Evolutionary conservation across 2,329 filamentous ascomycete genomes (phyloP).

Genomic region (Cyphellophora europaea): DNA sequence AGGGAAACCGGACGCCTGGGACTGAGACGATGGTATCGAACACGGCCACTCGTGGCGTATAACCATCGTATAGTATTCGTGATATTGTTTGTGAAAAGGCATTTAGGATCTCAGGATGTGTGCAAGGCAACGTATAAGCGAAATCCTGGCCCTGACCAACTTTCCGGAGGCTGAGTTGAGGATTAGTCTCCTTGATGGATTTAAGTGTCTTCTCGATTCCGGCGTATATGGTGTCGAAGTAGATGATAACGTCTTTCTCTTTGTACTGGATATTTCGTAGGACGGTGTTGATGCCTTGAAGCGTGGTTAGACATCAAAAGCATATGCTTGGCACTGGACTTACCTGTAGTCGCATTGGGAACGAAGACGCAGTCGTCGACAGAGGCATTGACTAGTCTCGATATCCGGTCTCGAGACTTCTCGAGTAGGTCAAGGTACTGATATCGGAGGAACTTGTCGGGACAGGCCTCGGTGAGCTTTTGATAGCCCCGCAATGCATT

Average conservation of each 20-base stretch:
- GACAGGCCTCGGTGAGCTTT: slow-evolving; percentile 54
- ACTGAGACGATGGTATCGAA: slow-evolving; percentile 75
- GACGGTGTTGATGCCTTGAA: slow-evolving; percentile 60
- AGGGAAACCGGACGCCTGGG: slow-evolving; percentile 73
- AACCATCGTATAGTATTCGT: slow-evolving; percentile 45
- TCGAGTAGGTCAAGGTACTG: slow-evolving; percentile 55
- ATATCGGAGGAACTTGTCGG: slow-evolving; percentile 70
- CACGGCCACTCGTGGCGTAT: slow-evolving; percentile 56
- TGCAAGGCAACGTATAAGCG: slow-evolving; percentile 55
- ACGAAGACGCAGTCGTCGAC: slow-evolving; percentile 64
- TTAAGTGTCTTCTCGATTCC: slow-evolving; percentile 65
- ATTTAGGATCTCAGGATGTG: slow-evolving; percentile 56
- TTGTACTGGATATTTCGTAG: slow-evolving; percentile 65
- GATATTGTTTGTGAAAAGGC: slow-evolving; percentile 53
- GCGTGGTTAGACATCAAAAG: too few species aligned
- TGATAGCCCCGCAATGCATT: slow-evolving; percentile 55
- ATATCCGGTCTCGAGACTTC: slow-evolving; percentile 54
- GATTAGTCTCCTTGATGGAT: slow-evolving; percentile 61
- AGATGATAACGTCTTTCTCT: slow-evolving; percentile 54
- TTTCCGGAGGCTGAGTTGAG: slow-evolving; percentile 34
- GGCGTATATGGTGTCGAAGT: slow-evolving; percentile 68
- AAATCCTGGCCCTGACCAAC: slow-evolving; percentile 35
- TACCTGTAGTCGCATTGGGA: slow-evolving; percentile 62
- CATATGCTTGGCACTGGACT: too few species aligned
- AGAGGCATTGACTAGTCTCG: slow-evolving; percentile 57